phyloP scores from a whole-genome alignment of 306 rosid species.

The Corylus avellana region DNA sequence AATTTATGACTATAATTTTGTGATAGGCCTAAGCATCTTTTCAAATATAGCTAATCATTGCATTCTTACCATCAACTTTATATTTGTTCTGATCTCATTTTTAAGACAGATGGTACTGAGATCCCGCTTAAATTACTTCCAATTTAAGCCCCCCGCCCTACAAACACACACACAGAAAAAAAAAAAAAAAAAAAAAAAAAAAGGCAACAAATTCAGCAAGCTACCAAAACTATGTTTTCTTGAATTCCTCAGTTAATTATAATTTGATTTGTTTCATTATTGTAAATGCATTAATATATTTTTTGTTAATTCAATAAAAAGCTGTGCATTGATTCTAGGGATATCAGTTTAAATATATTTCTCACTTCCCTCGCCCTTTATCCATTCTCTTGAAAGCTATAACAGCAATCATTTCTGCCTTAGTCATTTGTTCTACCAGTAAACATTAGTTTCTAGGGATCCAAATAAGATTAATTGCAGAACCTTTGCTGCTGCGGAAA shows the following conservation, averaged over 20 bases:
- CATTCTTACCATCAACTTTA: background rate
- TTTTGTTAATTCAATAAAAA: no score
- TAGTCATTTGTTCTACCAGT: conserved; percentile 12
- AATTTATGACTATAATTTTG: background rate
- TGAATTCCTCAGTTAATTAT: background rate
- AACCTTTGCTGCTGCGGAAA: conserved; percentile 13
- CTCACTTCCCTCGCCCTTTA: background rate
- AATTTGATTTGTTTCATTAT: no score
- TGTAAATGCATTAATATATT: no score
- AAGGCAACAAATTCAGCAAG: background rate
- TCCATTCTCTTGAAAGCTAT: background rate
- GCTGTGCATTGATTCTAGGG: no score
- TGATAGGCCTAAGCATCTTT: background rate
- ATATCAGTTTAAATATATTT: background rate
- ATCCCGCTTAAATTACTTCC: background rate
- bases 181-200: background rate
- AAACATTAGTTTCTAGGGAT: conserved; percentile 4
- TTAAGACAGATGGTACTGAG: no score
- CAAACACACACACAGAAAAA: no score
- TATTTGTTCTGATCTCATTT: no score
- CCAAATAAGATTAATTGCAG: conserved; percentile 21
- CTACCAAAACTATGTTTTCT: background rate
- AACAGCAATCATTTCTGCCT: background rate
- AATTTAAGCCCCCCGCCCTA: background rate
- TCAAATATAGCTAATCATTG: background rate